Evolutionary conservation across 257 asterid species (phyloP).

Genomic region (Solanum appendiculatum): DNA sequence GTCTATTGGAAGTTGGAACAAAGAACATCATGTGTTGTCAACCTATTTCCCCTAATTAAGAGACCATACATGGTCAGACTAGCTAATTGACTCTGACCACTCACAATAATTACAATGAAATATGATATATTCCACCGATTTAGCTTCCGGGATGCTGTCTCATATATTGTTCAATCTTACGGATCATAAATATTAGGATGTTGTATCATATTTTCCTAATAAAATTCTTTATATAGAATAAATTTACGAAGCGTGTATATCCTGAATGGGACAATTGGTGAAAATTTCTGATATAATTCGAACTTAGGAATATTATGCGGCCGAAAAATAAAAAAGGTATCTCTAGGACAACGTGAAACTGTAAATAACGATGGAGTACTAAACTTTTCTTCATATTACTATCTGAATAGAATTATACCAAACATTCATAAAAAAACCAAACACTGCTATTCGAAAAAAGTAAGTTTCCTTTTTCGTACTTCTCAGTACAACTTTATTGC

Average conservation of each 20-base stretch:
- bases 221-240: too few relatives aligned
- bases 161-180: background rate
- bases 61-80: background rate
- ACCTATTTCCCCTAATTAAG: background rate
- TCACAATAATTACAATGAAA: background rate
- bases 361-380: background rate
- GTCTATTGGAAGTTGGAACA: too few relatives aligned
- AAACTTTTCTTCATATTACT: background rate
- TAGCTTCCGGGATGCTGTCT: background rate
- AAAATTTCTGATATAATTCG: background rate
- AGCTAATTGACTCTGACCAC: background rate
- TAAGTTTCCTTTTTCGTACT: constrained; percentile 13
- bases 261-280: background rate
- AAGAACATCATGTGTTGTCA: background rate
- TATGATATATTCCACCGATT: background rate
- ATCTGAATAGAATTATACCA: background rate
- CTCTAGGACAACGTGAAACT: background rate
- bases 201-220: too few relatives aligned
- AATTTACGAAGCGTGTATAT: background rate
- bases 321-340: background rate
- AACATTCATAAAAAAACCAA: constrained; percentile 22
- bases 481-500: background rate
- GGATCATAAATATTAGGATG: too few relatives aligned
- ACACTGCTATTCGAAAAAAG: background rate
- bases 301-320: too few relatives aligned